These are phyloP conservation scores for Artemisia argyi DNA, from an alignment of 129 eudicot genomes.

Conservation along the genomic window DNA sequence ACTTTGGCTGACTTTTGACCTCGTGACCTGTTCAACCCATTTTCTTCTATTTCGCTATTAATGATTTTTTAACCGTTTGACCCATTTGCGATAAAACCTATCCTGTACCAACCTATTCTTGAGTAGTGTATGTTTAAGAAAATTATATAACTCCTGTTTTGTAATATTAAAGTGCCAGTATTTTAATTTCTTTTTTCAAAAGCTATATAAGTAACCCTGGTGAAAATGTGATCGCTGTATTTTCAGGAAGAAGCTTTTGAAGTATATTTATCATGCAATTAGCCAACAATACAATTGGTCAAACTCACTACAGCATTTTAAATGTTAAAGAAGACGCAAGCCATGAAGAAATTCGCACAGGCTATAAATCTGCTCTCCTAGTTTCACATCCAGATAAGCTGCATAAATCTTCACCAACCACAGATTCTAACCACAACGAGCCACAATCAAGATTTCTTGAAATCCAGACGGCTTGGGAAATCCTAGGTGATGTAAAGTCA, in stretches of 20 bases:
- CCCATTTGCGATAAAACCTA: too few species aligned
- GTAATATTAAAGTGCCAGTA: too few species aligned
- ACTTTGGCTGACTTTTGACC: too few species aligned
- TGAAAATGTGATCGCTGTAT: not conserved
- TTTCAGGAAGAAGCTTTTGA: conserved; percentile 23
- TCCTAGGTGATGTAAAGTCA: conserved; percentile 56
- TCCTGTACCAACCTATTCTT: too few species aligned
- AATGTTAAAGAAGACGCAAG: conserved; percentile 77
- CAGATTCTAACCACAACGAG: conserved; percentile 27
- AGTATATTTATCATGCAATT: conserved; percentile 33
- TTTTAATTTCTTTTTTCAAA: too few species aligned
- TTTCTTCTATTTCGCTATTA: too few species aligned
- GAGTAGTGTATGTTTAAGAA: too few species aligned
- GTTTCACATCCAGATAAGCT: conserved; percentile 77
- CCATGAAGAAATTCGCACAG: conserved; percentile 70
- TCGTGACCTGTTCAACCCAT: too few species aligned
- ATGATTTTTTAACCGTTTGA: too few species aligned
- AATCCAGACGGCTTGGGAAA: conserved; percentile 86
- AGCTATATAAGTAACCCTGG: too few species aligned
- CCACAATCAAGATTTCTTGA: conserved; percentile 47
- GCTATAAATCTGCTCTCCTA: conserved; percentile 71
- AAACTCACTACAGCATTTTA: conserved; percentile 68
- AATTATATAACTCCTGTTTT: too few species aligned
- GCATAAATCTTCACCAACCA: conserved; percentile 32
- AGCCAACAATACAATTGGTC: conserved; percentile 17